phyloP scores from a whole-genome alignment of 2,329 filamentous ascomycete species.

The Epichloe glyceriae region DNA sequence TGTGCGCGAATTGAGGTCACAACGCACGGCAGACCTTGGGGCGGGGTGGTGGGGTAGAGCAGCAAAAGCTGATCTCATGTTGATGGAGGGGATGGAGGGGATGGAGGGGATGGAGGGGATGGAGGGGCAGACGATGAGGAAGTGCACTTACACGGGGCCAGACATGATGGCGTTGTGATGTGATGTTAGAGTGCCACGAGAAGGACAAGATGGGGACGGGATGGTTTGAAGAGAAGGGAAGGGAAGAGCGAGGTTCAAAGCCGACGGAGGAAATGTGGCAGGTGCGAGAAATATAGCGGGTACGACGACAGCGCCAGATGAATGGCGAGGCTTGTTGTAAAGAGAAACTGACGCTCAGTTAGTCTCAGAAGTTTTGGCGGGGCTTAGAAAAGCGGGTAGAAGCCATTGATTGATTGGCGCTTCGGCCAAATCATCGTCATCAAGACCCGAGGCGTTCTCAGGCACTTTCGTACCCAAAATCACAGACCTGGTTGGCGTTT shows the following conservation, averaged over 20 bases:
- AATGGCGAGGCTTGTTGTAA: conserved; percentile 3
- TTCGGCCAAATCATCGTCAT: conserved; percentile 4
- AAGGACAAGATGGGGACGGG: conserved; percentile 4
- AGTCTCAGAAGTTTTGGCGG: conserved; percentile 7
- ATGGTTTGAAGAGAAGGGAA: conserved; percentile 7
- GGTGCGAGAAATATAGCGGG: conserved; percentile 7
- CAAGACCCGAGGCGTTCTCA: no score
- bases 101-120: conserved; percentile 6
- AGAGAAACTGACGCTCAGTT: conserved; percentile 3
- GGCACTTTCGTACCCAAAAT: no score
- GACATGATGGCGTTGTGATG: conserved; percentile 36
- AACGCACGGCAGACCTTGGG: conserved; percentile 12
- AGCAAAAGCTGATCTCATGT: conserved; percentile 1
- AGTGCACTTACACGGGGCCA: conserved; percentile 51
- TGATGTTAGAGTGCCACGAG: neutral
- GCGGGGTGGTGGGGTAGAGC: conserved; percentile 29
- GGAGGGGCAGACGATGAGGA: conserved; percentile 10
- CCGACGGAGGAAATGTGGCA: conserved; percentile 5
- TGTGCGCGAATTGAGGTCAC: conserved; percentile 25
- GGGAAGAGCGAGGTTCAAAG: conserved; percentile 7
- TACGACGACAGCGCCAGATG: neutral
- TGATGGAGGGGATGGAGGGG: neutral
- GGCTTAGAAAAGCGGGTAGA: conserved; percentile 8
- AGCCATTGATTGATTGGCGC: conserved; percentile 3
- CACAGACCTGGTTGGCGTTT: neutral